phyloP scores from a whole-genome alignment of 306 rosid species.

The Rosa persica region DNA sequence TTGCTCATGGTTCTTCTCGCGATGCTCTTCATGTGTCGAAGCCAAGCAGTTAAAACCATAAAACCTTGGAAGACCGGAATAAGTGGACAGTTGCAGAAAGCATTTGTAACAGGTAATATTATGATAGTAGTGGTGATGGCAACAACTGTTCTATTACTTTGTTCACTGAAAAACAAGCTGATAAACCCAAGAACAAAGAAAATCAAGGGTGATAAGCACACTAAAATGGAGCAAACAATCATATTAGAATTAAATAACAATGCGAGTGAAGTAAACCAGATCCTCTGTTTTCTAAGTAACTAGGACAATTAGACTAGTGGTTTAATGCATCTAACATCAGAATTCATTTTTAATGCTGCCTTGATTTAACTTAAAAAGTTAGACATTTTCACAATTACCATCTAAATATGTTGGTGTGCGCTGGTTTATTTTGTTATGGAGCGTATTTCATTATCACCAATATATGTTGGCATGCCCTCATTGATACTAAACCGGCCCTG shows the following conservation, averaged over 20 bases:
- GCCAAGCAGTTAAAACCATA: constrained; percentile 62
- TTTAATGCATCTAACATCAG: too few species aligned
- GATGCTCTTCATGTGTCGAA: constrained; percentile 57
- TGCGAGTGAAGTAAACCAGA: background rate
- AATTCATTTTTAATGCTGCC: too few species aligned
- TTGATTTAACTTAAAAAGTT: too few species aligned
- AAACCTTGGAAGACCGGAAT: constrained; percentile 92
- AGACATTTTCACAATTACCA: too few species aligned
- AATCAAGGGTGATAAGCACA: background rate
- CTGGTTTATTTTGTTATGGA: background rate
- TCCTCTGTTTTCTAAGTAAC: background rate
- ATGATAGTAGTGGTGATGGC: background rate
- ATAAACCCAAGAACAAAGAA: background rate
- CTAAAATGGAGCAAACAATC: background rate
- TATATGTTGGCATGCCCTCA: background rate
- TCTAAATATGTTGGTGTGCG: background rate
- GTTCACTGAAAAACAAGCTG: background rate
- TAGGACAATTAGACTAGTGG: background rate
- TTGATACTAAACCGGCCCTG: background rate
- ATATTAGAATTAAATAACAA: background rate
- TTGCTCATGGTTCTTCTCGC: constrained; percentile 40
- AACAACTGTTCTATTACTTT: background rate
- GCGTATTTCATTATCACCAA: background rate
- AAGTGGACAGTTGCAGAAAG: constrained; percentile 93
- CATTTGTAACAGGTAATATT: constrained; percentile 81